Conservation (phyloP, 345 rosid species). For the Carallia pectinifolia region DNA sequence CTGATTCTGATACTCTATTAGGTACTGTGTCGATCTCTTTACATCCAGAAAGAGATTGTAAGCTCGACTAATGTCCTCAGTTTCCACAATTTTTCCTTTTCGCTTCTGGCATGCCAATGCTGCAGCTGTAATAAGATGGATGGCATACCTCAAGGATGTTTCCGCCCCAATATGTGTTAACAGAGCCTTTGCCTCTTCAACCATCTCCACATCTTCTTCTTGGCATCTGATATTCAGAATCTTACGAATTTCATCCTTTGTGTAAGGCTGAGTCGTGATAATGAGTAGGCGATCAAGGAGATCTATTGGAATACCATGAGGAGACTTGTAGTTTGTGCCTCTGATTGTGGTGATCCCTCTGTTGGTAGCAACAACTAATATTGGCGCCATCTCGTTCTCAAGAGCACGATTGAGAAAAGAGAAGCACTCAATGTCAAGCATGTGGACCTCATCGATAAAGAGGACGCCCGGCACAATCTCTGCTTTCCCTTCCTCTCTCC, state of each 20-base stretch:
- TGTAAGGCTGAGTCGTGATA: slow-evolving; percentile 78
- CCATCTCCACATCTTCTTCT: slow-evolving; percentile 46
- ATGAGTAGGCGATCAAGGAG: slow-evolving; percentile 92
- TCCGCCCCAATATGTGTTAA: slow-evolving; percentile 78
- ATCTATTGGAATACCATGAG: slow-evolving; percentile 94
- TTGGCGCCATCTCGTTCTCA: slow-evolving; percentile 96
- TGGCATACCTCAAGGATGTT: slow-evolving; percentile 89
- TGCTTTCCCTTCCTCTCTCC: slow-evolving; percentile 99
- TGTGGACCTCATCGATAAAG: slow-evolving; percentile 95
- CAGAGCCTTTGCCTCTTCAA: slow-evolving; percentile 45
- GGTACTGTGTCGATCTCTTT: slow-evolving; percentile 87
- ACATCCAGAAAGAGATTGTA: slow-evolving; percentile 83
- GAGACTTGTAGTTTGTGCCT: slow-evolving; percentile 87
- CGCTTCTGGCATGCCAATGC: slow-evolving; percentile 83
- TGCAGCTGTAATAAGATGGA: slow-evolving; percentile 79
- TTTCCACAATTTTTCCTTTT: slow-evolving; percentile 71
- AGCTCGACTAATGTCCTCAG: slow-evolving; percentile 66
- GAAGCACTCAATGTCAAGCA: slow-evolving; percentile 98
- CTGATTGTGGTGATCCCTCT: slow-evolving; percentile 91
- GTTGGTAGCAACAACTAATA: slow-evolving; percentile 86
- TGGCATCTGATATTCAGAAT: slow-evolving; percentile 90
- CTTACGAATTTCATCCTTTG: slow-evolving; percentile 66
- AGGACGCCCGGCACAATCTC: slow-evolving; percentile 95
- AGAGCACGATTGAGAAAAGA: slow-evolving; percentile 94
- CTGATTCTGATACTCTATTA: slow-evolving; percentile 83